A percentile compares a stretch with the other conserved stretches of the same genome.
phyloP scores from a whole-genome alignment of 2,329 filamentous ascomycete species.

The Aureobasidium mangrovei region DNA sequence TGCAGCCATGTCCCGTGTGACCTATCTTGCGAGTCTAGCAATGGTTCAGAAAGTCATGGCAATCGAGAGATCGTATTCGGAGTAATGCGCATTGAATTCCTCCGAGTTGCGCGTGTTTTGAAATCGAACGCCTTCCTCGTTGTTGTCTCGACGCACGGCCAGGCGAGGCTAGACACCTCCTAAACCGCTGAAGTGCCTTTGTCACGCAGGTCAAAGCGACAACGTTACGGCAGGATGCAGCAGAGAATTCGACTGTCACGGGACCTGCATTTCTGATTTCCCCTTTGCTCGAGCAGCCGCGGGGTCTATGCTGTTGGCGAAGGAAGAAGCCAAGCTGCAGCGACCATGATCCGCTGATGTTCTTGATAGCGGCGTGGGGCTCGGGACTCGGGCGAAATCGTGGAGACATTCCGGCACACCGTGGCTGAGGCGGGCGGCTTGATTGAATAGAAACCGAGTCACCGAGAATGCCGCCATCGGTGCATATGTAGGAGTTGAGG shows the following conservation, averaged over 20 bases:
- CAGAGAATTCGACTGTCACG: background rate
- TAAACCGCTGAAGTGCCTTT: background rate
- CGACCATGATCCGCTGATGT: no score
- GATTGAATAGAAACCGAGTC: background rate
- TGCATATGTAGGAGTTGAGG: no score
- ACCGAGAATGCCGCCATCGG: no score
- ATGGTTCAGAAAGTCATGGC: background rate
- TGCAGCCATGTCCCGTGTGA: background rate
- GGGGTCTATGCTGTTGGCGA: conserved; percentile 1
- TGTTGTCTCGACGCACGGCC: conserved; percentile 10
- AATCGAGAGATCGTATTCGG: conserved; percentile 1
- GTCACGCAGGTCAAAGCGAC: background rate
- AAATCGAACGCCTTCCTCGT: background rate
- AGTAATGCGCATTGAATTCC: background rate
- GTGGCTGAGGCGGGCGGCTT: background rate
- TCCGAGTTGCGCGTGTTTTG: background rate
- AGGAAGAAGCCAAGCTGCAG: background rate
- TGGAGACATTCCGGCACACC: background rate
- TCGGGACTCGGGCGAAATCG: conserved; percentile 9
- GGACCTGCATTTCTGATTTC: background rate
- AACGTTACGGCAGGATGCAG: conserved; percentile 1
- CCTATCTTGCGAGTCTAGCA: background rate
- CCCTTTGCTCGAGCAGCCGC: conserved; percentile 9
- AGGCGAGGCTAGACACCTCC: background rate
- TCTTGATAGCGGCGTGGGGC: background rate